phyloP scores from a whole-genome alignment of 2,329 filamentous ascomycete genomes.

The Teratosphaeria epicoccoides region DNA sequence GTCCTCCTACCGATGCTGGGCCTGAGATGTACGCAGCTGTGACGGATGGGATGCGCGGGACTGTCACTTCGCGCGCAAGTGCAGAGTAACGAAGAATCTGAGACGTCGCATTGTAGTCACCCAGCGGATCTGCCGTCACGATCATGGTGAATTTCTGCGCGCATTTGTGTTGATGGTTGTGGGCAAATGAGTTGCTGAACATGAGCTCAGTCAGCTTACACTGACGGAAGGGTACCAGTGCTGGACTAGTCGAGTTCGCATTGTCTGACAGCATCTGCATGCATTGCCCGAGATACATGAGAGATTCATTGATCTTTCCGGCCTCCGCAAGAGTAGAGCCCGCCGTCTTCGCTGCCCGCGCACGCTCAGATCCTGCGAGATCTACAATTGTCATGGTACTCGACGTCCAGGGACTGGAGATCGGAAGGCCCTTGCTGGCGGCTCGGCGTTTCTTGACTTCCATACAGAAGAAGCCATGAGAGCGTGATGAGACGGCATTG shows the following conservation, averaged over 20 bases:
- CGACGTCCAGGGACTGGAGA: constrained; percentile 53
- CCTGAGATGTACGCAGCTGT: constrained; percentile 54
- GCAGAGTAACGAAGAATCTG: constrained; percentile 94
- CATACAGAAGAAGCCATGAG: constrained; percentile 91
- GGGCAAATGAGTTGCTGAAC: constrained; percentile 40
- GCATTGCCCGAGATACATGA: constrained; percentile 97
- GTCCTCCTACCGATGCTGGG: constrained; percentile 5
- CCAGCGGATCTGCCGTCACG: constrained; percentile 82
- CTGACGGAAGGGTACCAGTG: constrained; percentile 61
- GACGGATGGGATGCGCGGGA: constrained; percentile 76
- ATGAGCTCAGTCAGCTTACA: constrained; percentile 44
- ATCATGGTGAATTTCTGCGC: constrained; percentile 92
- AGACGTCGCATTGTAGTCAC: constrained; percentile 93
- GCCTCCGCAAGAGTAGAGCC: constrained; percentile 88
- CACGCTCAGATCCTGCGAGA: constrained; percentile 78
- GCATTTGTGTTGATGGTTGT: constrained; percentile 36
- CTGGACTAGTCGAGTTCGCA: constrained; percentile 42
- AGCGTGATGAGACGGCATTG: constrained; percentile 84
- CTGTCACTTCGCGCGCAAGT: constrained; percentile 82
- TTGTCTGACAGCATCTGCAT: constrained; percentile 87
- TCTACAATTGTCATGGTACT: constrained; percentile 82
- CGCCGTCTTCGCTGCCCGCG: constrained; percentile 84
- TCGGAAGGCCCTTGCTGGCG: constrained; percentile 29
- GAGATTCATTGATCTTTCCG: constrained; percentile 93
- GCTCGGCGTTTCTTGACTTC: constrained; percentile 76